Evolutionary conservation across 148 eudicot species (phyloP), one percentile per base, ranked within the genome.

Genomic region (Spergularia marina): DNA sequence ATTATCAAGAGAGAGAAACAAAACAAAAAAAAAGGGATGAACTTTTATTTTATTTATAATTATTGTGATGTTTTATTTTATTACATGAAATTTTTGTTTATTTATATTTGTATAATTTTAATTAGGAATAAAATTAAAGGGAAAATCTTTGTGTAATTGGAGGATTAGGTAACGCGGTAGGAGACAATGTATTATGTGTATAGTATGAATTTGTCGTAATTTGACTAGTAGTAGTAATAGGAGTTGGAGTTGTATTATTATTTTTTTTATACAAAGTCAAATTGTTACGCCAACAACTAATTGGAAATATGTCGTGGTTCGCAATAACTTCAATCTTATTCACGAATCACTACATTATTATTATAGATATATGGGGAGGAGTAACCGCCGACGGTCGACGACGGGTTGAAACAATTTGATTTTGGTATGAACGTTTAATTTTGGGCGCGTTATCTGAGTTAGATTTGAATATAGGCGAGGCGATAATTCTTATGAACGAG

Each of bases 211-310:
- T 74, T 54, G 41, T 30, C 40, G 21, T 61, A n/a, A 44, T 12
- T 61, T 74, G 78, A 74, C 74, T 74, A 67, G 53, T 74, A 68
- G 52, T 60, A 67, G 53, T 74, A 68, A 39, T 60, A 2, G 6
- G 11, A 47, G 49, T 44, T 6, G 49, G 7, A n/a, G 21, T 65
- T 0, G 12, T 67, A 30, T 20, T 34, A 44, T 18, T 44, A 4
- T 44, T 9, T 6, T 44, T 44, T 44, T 9, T 6, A 73, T 51
- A 70, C 16, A 53, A 77, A 71, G 82, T 80, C 82, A 75, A 70
- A 62, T 61, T 79, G 75, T 68, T 49, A 68, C 74, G 75, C 82
- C 82, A 75, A 59, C 80, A 12, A 77, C 74, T 77, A 62, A 62
- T 34, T 60, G 51, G 18, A 21, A 18, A 58, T 57, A 53, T 62